A percentile compares a stretch with the other conserved stretches of the same genome.
Evolutionary conservation across 2,329 filamentous ascomycete genomes (phyloP).

Genomic region (Microdochium trichocladiopsis): DNA sequence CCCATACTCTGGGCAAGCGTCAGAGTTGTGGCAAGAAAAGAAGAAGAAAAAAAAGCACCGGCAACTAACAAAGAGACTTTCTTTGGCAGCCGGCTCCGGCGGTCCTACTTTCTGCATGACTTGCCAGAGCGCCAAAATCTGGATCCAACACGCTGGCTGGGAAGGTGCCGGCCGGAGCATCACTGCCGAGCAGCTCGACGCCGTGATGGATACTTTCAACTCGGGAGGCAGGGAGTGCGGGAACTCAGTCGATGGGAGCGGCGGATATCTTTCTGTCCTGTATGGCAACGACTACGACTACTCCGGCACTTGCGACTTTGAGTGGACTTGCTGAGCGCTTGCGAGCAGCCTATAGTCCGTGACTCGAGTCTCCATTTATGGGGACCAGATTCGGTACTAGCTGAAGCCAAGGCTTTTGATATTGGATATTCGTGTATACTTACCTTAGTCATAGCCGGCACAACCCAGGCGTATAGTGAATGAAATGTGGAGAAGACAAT

Average conservation of each 20-base stretch:
- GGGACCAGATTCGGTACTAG: too few relatives aligned
- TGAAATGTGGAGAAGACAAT: too few relatives aligned
- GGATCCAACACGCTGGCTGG: background rate
- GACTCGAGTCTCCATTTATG: too few relatives aligned
- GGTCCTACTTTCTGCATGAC: background rate
- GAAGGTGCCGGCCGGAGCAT: background rate
- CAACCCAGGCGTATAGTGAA: too few relatives aligned
- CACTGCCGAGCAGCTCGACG: background rate
- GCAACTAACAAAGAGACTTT: too few relatives aligned
- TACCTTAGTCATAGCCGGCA: too few relatives aligned
- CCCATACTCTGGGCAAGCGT: too few relatives aligned
- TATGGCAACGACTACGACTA: background rate
- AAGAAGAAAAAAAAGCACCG: too few relatives aligned
- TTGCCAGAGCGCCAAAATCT: background rate
- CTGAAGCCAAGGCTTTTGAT: too few relatives aligned
- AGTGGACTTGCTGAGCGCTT: background rate
- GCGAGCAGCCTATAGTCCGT: too few relatives aligned
- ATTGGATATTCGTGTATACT: too few relatives aligned
- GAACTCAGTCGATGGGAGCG: background rate
- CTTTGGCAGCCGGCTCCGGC: background rate
- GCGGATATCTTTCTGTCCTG: background rate
- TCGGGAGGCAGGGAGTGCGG: background rate
- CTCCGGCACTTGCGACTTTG: background rate
- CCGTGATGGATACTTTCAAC: background rate
- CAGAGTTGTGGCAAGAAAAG: too few relatives aligned